Conservation (phyloP, 164 flowering plant species). For the Magnolia kwangsiensis region DNA sequence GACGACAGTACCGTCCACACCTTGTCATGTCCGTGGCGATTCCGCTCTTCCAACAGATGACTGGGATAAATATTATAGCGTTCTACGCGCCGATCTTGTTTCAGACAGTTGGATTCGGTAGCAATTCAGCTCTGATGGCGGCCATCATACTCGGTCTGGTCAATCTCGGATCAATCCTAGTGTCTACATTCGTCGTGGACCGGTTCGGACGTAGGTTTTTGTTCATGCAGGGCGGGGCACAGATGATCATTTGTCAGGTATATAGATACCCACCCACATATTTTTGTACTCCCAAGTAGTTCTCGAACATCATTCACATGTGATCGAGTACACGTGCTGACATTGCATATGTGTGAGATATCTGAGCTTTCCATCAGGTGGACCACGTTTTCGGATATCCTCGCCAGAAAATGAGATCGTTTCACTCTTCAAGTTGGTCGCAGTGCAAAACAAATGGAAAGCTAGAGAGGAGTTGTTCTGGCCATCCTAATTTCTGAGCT, state of each 20-base stretch:
- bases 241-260: slow-evolving; percentile 60
- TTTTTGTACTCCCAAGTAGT: neutral
- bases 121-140: slow-evolving; percentile 46
- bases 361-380: no score
- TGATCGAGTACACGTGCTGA: neutral
- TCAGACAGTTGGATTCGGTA: slow-evolving; percentile 63
- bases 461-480: no score
- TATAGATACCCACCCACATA: neutral
- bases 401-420: no score
- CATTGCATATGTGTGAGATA: neutral
- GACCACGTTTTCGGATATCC: no score
- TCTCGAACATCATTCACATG: neutral
- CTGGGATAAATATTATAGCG: slow-evolving; percentile 31
- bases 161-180: slow-evolving; percentile 40
- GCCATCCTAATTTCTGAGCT: no score
- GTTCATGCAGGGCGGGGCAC: slow-evolving; percentile 56
- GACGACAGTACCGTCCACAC: slow-evolving; percentile 23
- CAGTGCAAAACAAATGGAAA: no score
- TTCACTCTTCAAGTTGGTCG: no score
- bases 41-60: slow-evolving; percentile 28
- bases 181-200: slow-evolving; percentile 52
- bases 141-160: slow-evolving; percentile 54
- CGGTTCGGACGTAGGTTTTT: slow-evolving; percentile 54
- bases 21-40: slow-evolving; percentile 23
- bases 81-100: slow-evolving; percentile 72